Conservation (phyloP, 768 basidiomycete species). For the Peribolospora baueri region DNA sequence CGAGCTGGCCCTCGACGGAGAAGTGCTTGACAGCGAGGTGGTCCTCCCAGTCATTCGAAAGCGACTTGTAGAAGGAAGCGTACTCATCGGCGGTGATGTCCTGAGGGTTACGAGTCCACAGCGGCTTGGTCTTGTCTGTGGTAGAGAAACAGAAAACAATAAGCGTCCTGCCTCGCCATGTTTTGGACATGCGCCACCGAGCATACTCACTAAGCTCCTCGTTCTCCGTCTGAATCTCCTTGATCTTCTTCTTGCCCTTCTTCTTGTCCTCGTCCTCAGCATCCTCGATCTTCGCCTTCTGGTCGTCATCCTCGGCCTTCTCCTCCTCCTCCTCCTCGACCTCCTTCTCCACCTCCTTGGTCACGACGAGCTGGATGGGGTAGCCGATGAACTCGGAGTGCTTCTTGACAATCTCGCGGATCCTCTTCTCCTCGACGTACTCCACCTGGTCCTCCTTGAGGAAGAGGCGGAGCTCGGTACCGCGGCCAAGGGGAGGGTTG, state of each 20-base stretch:
- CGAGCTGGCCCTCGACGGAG: slow-evolving; percentile 98
- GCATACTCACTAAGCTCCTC: slow-evolving; percentile 50
- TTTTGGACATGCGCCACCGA: too few species aligned
- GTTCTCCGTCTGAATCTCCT: slow-evolving; percentile 61
- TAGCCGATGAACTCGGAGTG: slow-evolving; percentile 99
- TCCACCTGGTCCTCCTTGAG: slow-evolving; percentile 98
- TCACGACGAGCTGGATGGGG: slow-evolving; percentile 92
- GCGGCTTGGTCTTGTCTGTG: slow-evolving; percentile 83
- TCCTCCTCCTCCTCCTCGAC: slow-evolving; percentile 26
- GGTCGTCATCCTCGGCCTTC: slow-evolving; percentile 53
- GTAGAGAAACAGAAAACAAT: too few species aligned
- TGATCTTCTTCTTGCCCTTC: slow-evolving; percentile 72
- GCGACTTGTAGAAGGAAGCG: slow-evolving; percentile 90
- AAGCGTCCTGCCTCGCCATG: too few species aligned
- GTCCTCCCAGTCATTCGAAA: slow-evolving; percentile 99
- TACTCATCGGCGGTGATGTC: slow-evolving; percentile 91
- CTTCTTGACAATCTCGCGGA: slow-evolving; percentile 99
- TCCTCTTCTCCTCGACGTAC: slow-evolving; percentile 96
- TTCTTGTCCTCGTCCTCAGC: slow-evolving; percentile 57
- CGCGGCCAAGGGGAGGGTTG: slow-evolving; percentile 76
- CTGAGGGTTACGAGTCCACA: slow-evolving; percentile 94
- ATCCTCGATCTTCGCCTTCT: slow-evolving; percentile 48
- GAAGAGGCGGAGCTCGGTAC: slow-evolving; percentile 72
- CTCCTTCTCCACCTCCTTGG: slow-evolving; percentile 99
- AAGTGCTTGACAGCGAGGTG: slow-evolving; percentile 99